Evolutionary conservation across 176 grass and related monocot genomes (phyloP).

Genomic region (Microstegium vimineum): DNA sequence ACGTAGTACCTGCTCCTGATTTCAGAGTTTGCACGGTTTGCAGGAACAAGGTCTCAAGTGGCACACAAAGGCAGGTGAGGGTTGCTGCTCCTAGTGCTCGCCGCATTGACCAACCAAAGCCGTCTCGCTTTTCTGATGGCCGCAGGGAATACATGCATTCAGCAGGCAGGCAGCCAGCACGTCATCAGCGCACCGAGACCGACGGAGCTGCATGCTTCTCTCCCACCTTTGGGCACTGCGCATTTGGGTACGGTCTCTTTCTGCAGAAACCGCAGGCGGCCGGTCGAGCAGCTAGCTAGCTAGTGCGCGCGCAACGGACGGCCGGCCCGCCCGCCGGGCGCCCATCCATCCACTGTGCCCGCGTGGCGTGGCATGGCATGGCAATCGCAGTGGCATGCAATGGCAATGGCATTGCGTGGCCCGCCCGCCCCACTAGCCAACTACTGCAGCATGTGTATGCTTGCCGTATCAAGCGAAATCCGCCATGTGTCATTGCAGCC

Average conservation of each 20-base stretch:
- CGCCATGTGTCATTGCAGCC: background rate
- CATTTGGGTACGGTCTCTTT: too few species aligned
- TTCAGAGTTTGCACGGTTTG: too few species aligned
- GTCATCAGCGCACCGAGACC: background rate
- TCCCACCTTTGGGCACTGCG: background rate
- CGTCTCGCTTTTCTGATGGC: conserved; percentile 21
- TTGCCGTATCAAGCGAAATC: background rate
- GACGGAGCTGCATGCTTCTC: background rate
- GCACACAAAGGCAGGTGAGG: background rate
- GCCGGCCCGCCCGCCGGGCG: background rate
- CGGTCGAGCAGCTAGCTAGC: background rate
- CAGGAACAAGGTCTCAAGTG: too few species aligned
- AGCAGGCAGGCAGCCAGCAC: background rate
- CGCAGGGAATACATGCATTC: conserved; percentile 7
- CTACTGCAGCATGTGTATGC: background rate
- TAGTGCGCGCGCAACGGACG: conserved; percentile 11
- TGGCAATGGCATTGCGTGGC: background rate
- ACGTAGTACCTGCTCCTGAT: background rate
- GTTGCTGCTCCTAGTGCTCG: background rate
- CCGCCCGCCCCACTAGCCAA: background rate
- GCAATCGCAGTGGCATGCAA: too few species aligned
- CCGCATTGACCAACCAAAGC: conserved; percentile 28
- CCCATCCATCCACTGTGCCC: background rate
- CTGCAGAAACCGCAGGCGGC: background rate
- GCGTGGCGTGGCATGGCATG: too few species aligned